Evolutionary conservation across 2,329 filamentous ascomycete genomes (phyloP), one percentile per base, ranked within the genome.

Genomic region (Parasarocladium wereldwijsianum): DNA sequence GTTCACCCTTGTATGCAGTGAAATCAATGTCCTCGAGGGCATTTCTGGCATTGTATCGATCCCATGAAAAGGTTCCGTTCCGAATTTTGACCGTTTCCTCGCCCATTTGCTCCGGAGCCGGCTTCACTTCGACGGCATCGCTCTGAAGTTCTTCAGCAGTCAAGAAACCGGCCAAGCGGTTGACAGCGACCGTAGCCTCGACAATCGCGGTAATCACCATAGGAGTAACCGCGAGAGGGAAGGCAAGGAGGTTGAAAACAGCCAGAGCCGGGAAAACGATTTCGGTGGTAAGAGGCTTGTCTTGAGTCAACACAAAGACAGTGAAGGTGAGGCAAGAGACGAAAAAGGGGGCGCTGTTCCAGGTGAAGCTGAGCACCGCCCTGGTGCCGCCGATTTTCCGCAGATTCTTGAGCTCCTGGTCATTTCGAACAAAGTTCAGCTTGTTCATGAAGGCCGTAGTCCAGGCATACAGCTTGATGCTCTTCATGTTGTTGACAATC

Each of bases 401-500:
- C 33, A 98, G 66, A 16, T 92, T 98, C 60, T 90, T 90, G 32
- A 98, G 63, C 55, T 98, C 90, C 43, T 84, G 72, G 45, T 98
- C 90, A 55, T 98, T 98, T 54, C 90, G 76, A 36, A 98, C 85
- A 51, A 82, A 81, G 57, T 90, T 96, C 35, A 98, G 72, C 57
- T 93, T 93, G 55, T 85, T 90, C 76, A 94, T 93, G 50, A 98
- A 98, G 10, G 90, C 87, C 17, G 77, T 79, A 18, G 86, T 87
- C 90, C 90, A 98, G 17, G 90, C 90, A 51, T 94, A 98, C 13
- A 98, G 70, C 60, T 98, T 98, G 62, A 98, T 90, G 49, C 85
- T 93, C 63, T 98, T 98, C 82, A 98, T 98, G 57, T 96, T 96
- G 64, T 92, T 94, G 47, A 98, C 64, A 40, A 98, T 98, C 54